Base-by-base conservation (phyloP, 2,329 filamentous ascomycete genomes). In the Chalaropsis ovoidea region DNA sequence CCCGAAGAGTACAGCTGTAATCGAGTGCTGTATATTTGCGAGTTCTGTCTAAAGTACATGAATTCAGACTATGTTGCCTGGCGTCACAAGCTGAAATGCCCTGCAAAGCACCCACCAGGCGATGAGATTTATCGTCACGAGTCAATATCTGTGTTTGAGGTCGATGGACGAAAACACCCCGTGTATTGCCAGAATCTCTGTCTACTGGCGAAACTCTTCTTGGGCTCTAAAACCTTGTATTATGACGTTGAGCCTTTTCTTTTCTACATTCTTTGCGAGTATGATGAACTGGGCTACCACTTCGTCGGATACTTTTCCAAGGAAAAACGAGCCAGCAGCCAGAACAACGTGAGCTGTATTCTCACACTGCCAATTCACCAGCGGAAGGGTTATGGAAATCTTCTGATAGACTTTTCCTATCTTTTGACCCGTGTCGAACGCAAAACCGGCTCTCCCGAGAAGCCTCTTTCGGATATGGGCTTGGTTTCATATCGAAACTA, bases 241-340 rank as follows among this genome's bases (percentile, higher is more conserved):
- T 97, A 97, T 76, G 93, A 97, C 72, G 93, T 97, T 1, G 93
- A 97, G 70, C 94, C 93, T 0, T 97, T 97, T 74, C 76, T 97
- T 6, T 97, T 97, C 77, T 97, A 97, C 74, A 92, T 96, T 71
- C 89, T 97, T 77, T 95, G 91, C 69, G 94, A 96, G 71, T 93
- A 92, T 70, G 89, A 96, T 72, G 88, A 94, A 65, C 83, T 87
- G 19, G 93, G 93, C 19, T 96, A 94, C 73, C 94, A 96, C 73
- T 94, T 99, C 70, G 93, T 97, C 31, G 94, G 94, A n/a, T 99
- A 99, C 73, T 99, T 99, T 72, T 97, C 94, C 62, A 99, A 99
- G 74, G 94, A 99, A 77, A 99, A 99, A 77, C 83, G 95, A 54
- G 88, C 90, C 1, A 93, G 90, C 75, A 95, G 91, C 68, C 87